Conservation (phyloP, 2,329 filamentous ascomycete genomes). For the Calonectria pseudoreteaudii region DNA sequence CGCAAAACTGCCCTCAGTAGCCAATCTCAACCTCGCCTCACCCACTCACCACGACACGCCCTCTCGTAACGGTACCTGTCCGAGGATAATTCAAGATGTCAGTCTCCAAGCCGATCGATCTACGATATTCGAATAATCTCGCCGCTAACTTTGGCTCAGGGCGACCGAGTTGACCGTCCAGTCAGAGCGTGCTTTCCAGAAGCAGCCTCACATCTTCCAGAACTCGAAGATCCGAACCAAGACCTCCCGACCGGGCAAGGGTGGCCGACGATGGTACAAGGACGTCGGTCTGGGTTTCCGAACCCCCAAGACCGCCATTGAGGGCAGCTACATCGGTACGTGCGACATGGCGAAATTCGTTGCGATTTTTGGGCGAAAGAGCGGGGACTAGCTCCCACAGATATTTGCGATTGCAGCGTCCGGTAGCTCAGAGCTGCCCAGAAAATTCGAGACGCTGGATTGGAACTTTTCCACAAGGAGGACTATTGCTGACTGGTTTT, state of each 20-base stretch:
- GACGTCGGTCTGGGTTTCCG: conserved; percentile 99
- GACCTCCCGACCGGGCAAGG: conserved; percentile 89
- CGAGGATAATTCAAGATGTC: conserved; percentile 59
- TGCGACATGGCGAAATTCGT: conserved; percentile 48
- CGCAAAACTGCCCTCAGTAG: conserved; percentile 49
- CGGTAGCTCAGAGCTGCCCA: background rate
- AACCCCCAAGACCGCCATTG: conserved; percentile 98
- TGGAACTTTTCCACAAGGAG: background rate
- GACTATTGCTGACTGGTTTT: conserved; percentile 40
- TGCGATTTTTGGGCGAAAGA: conserved; percentile 21
- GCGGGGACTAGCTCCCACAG: background rate
- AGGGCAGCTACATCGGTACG: conserved; percentile 99
- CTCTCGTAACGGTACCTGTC: conserved; percentile 52
- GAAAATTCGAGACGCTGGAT: background rate
- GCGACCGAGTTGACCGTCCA: conserved; percentile 99
- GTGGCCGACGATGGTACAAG: conserved; percentile 96
- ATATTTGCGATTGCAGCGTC: background rate
- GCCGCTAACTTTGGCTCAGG: conserved; percentile 70
- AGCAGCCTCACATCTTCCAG: conserved; percentile 99
- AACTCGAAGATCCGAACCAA: conserved; percentile 94
- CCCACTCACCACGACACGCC: conserved; percentile 54
- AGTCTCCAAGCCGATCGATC: conserved; percentile 41
- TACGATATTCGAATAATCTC: conserved; percentile 31
- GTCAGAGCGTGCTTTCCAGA: conserved; percentile 99
- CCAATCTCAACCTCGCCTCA: conserved; percentile 48